Evolutionary conservation across 257 asterid genomes (phyloP).

Genomic region (Plantago major): DNA sequence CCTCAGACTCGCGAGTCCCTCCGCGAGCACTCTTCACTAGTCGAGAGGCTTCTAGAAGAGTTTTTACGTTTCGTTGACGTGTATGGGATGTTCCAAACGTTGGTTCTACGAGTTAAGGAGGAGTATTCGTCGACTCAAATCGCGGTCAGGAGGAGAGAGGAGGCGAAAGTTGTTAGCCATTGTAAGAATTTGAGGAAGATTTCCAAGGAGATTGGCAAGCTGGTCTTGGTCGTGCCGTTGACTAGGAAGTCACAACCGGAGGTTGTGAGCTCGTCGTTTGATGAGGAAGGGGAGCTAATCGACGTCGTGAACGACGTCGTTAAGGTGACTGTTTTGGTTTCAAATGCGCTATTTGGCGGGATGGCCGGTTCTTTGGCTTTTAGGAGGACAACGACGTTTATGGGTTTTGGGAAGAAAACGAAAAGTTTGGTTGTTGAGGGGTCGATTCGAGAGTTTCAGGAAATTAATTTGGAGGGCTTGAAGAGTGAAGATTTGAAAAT

Average conservation of each 20-base stretch:
- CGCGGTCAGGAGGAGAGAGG: slow-evolving; percentile 53
- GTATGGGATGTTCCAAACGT: slow-evolving; percentile 62
- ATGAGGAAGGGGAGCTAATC: slow-evolving; percentile 26
- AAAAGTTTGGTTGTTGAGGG: slow-evolving; percentile 36
- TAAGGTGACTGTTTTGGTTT: slow-evolving; percentile 48
- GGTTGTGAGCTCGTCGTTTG: slow-evolving; percentile 14
- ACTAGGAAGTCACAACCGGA: slow-evolving; percentile 22
- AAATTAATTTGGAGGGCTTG: slow-evolving; percentile 31
- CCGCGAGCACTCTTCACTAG: slow-evolving; percentile 25
- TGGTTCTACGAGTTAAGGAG: slow-evolving; percentile 50
- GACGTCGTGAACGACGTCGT: slow-evolving; percentile 46
- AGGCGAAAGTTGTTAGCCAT: slow-evolving; percentile 23
- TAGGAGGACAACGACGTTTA: slow-evolving; percentile 38
- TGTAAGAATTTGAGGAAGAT: slow-evolving; percentile 39
- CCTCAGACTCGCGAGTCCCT: slow-evolving; percentile 71
- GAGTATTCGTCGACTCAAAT: slow-evolving; percentile 55
- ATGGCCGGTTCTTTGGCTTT: slow-evolving; percentile 42
- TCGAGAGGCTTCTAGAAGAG: slow-evolving; percentile 71
- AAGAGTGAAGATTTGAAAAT: slow-evolving; percentile 48
- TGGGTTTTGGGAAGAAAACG: slow-evolving; percentile 37
- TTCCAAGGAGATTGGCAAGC: slow-evolving; percentile 53
- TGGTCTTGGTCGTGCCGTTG: slow-evolving; percentile 22
- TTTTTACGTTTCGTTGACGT: slow-evolving; percentile 65
- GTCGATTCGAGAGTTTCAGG: slow-evolving; percentile 44
- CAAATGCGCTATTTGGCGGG: slow-evolving; percentile 43